Evolutionary conservation across 371 early-diverging fungal species (phyloP), one percentile per base, ranked within the genome.

Genomic region (Blastocladiella emersonii): DNA sequence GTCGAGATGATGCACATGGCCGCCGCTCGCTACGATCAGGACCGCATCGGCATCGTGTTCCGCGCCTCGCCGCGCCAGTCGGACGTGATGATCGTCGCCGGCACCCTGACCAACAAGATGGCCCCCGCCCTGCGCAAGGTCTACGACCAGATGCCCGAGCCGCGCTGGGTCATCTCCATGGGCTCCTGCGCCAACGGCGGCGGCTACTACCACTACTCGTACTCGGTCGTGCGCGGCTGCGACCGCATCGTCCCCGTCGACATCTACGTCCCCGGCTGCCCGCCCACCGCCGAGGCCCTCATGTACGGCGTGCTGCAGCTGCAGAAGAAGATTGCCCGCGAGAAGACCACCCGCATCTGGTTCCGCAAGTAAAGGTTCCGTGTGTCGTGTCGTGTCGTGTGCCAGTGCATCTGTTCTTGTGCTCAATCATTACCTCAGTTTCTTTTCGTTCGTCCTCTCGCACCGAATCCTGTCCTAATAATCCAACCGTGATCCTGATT

Each of bases 1-100:
- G 91, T 89, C 64, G 92, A 90, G 79, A 91, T 90, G 91, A 95
- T 94, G 97, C 97, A 96, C 79, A 95, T 93, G 87, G 94, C 97
- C 48, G 89, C 94, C 39, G 85, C 93, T 51, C 86, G 97, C 66
- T 97, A 97, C 72, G 97, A 97, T 80, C 96, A 95, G 84, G 97
- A 97, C 82, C 90, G 96, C 71, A 74, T 92, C 64, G 95, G 96
- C 75, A 92, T 97, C 74, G 90, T 97, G 61, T 96, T 95, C 80
- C 89, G 98, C 77, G 98, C 98, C 34, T 86, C 93, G 21, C 98
- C 98, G 36, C 90, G 98, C 75, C 96, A 97, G 79, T 87, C 93
- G 36, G 98, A 97, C 81, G 92, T 94, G 62, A 95, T 97, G 96
- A 97, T 97, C 78, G 96, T 97, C 60, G 98, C 98, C 27, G 98